These are phyloP conservation scores for Penicillium concentricum DNA, from an alignment of 2,329 filamentous ascomycete genomes.

Conservation along the genomic window DNA sequence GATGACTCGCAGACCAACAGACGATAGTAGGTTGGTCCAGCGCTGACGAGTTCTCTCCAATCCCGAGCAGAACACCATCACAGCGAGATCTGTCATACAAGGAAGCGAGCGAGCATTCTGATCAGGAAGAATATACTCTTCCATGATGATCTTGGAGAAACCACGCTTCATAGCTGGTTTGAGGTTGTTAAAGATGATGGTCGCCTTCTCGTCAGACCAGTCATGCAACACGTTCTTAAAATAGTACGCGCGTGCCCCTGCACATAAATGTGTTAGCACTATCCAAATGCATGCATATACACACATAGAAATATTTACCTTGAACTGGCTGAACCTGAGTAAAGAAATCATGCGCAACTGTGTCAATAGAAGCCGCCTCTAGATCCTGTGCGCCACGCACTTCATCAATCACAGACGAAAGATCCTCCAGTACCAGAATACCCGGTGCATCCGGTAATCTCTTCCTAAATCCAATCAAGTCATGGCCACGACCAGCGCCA, in stretches of 20 bases:
- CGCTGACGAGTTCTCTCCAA: constrained; percentile 22
- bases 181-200: constrained; percentile 21
- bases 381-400: constrained; percentile 12
- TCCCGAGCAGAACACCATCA: constrained; percentile 29
- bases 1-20: constrained; percentile 15
- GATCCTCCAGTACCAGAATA: constrained; percentile 49
- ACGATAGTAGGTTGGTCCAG: constrained; percentile 19
- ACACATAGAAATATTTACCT: not conserved
- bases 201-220: constrained; percentile 31
- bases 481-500: constrained; percentile 44
- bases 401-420: constrained; percentile 38
- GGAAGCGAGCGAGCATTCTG: constrained; percentile 17
- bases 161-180: constrained; percentile 23
- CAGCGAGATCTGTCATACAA: constrained; percentile 25
- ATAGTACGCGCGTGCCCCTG: constrained; percentile 32
- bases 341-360: constrained; percentile 18
- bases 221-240: constrained; percentile 35
- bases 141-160: constrained; percentile 27
- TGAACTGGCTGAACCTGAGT: constrained; percentile 13
- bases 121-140: constrained; percentile 29
- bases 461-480: constrained; percentile 35
- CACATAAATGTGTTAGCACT: not conserved
- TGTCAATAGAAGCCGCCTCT: constrained; percentile 8
- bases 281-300: not conserved
- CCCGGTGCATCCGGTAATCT: constrained; percentile 40